phyloP scores from a whole-genome alignment of 176 grass and related monocot genomes.

The Lolium perenne region DNA sequence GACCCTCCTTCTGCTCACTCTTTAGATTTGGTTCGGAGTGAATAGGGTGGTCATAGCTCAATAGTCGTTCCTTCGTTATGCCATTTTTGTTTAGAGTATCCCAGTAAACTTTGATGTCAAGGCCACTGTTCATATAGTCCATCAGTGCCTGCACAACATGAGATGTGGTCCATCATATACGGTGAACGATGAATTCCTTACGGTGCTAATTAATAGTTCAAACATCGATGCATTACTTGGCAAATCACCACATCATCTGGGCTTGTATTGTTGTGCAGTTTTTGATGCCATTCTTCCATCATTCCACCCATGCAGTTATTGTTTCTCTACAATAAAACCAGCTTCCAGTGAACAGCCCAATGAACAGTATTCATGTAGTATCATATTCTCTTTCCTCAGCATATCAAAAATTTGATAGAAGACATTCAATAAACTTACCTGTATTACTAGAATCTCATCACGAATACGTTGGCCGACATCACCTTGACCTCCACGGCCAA shows the following conservation, averaged over 20 bases:
- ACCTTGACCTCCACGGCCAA: constrained; percentile 95
- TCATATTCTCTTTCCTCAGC: constrained; percentile 9
- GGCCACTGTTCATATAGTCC: constrained; percentile 82
- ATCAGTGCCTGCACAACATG: constrained; percentile 71
- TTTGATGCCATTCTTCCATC: constrained; percentile 99
- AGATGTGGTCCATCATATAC: constrained; percentile 28
- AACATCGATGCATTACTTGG: constrained; percentile 64
- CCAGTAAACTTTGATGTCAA: constrained; percentile 90
- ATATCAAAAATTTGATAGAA: constrained; percentile 22
- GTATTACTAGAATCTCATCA: constrained; percentile 98
- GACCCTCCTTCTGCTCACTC: constrained; percentile 74
- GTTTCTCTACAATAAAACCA: constrained; percentile 69
- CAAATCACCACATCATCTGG: constrained; percentile 97
- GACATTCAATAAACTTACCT: constrained; percentile 50
- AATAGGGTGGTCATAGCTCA: constrained; percentile 88
- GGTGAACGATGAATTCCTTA: constrained; percentile 20
- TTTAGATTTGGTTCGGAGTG: constrained; percentile 91
- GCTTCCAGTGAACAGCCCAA: not conserved
- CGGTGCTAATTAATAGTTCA: constrained; percentile 12
- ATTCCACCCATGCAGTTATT: constrained; percentile 93
- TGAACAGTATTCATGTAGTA: not conserved
- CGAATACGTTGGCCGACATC: constrained; percentile 97
- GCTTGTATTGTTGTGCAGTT: constrained; percentile 97
- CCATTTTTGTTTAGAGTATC: constrained; percentile 84
- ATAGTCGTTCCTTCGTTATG: constrained; percentile 82